Evolutionary conservation across 2,329 filamentous ascomycete genomes (phyloP).

Genomic region (Colletotrichum spinosum): DNA sequence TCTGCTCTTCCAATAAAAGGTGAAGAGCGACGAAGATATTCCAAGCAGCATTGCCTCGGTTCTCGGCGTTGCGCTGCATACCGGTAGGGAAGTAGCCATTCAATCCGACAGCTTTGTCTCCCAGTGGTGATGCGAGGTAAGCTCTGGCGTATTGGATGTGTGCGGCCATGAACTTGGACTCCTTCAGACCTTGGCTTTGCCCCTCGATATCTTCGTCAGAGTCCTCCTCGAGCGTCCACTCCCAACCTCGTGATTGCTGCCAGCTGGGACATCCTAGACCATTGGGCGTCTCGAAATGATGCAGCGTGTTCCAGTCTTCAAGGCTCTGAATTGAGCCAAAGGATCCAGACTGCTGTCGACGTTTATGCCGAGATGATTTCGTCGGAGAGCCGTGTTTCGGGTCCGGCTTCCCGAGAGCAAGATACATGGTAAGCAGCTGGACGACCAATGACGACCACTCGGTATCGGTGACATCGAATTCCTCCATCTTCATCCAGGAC

Average conservation of each 20-base stretch:
- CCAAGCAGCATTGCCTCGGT: conserved; percentile 70
- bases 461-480: conserved; percentile 58
- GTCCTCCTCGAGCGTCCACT: conserved; percentile 75
- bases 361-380: conserved; percentile 42
- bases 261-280: conserved; percentile 64
- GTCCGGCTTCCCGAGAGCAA: conserved; percentile 64
- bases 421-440: conserved; percentile 72
- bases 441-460: conserved; percentile 80
- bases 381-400: conserved; percentile 39
- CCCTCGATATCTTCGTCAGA: conserved; percentile 46
- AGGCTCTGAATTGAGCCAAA: conserved; percentile 50
- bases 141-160: conserved; percentile 71
- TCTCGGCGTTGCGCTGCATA: conserved; percentile 61
- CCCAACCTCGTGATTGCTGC: conserved; percentile 75
- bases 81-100: conserved; percentile 76
- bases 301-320: conserved; percentile 62
- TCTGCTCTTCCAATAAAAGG: conserved; percentile 89
- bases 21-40: conserved; percentile 83
- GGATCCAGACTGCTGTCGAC: conserved; percentile 49
- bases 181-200: conserved; percentile 41
- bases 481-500: conserved; percentile 71
- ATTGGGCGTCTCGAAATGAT: conserved; percentile 58
- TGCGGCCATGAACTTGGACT: conserved; percentile 57
- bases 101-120: conserved; percentile 63
- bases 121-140: conserved; percentile 72